Evolutionary conservation across 1,284 basidiomycete genomes (phyloP), one percentile per base, ranked within the genome.

Genomic region (Cystobasidium sp.): DNA sequence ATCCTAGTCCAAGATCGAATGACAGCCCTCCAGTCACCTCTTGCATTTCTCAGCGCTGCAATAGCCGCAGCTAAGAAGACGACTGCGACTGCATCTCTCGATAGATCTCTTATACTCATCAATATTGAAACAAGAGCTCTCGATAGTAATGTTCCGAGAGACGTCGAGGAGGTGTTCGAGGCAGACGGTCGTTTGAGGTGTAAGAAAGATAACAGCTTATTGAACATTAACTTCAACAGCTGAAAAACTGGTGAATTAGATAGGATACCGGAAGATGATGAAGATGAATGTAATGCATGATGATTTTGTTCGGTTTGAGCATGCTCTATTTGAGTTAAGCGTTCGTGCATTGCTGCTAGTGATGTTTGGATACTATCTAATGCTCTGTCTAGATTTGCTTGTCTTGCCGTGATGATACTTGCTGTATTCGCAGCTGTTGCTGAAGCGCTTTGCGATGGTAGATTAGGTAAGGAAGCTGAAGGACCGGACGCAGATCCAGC

Each of bases 281-380:
- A 51, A 53, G 69, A 71, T 43, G 58, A 56, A 20, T 55, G 59
- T 47, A 64, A 24, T 31, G 31, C 31, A 20, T 56, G 49, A n/a
- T 66, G 47, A 37, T 7, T 22, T 37, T 43, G 37, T 18, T 52
- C 51, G 24, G 52, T 16, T 58, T 66, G 70, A 7, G 70, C 63
- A 8, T 44, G n/a, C 24, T 73, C 70, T n/a, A 73, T 65, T 20
- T 55, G 62, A 44, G 63, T 58, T 39, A 98, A 84, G 12, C 95
- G 89, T 82, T 97, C 95, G 46, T 90, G 91, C 49, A 98, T 86
- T 0, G 94, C 94, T 0, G 92, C 91, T 8, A 98, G 85, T 74
- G 94, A 92, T 0, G 90, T 89, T 81, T 98, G 95, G 70, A 94
- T 88, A 76, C 88, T 89, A 81, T 94, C 91, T 12, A 96, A 84